phyloP scores from a whole-genome alignment of 1,284 basidiomycete species.

The Cerrena zonata region DNA sequence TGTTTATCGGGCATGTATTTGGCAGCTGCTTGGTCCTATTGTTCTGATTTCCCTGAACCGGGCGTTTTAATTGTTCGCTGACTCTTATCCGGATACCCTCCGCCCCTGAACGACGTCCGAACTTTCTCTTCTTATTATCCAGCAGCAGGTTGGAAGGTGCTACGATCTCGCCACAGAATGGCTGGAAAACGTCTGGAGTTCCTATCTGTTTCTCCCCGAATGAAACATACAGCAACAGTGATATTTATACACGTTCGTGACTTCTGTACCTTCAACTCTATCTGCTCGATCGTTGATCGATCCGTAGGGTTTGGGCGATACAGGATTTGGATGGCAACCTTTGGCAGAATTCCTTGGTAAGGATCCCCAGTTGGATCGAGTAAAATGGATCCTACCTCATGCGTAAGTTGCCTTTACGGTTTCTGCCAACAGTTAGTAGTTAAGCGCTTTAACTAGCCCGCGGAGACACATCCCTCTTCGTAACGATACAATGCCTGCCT shows the following conservation, averaged over 20 bases:
- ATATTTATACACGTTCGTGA: slow-evolving; percentile 75
- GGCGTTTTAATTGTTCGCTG: neutral
- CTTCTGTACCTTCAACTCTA: neutral
- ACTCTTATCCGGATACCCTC: neutral
- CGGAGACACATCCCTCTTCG: slow-evolving; percentile 56
- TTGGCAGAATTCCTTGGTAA: slow-evolving; percentile 55
- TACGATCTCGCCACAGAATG: neutral
- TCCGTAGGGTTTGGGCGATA: slow-evolving; percentile 63
- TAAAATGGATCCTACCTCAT: slow-evolving; percentile 77
- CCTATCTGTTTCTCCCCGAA: slow-evolving; percentile 42
- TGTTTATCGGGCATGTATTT: neutral
- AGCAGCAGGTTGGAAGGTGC: too few relatives aligned
- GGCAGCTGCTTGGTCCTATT: neutral
- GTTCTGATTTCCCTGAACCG: neutral
- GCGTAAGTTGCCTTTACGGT: slow-evolving; percentile 38
- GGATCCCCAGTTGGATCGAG: slow-evolving; percentile 50
- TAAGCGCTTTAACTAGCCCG: slow-evolving; percentile 34
- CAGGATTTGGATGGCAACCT: slow-evolving; percentile 69
- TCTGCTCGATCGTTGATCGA: neutral
- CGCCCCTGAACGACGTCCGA: neutral
- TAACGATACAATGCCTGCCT: slow-evolving; percentile 60
- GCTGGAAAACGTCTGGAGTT: neutral
- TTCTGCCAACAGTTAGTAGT: slow-evolving; percentile 9
- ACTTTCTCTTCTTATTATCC: neutral
- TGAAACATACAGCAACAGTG: slow-evolving; percentile 73